Conservation (phyloP, 192 early-diverging fungal genomes). For the Backusella tuberculispora region DNA sequence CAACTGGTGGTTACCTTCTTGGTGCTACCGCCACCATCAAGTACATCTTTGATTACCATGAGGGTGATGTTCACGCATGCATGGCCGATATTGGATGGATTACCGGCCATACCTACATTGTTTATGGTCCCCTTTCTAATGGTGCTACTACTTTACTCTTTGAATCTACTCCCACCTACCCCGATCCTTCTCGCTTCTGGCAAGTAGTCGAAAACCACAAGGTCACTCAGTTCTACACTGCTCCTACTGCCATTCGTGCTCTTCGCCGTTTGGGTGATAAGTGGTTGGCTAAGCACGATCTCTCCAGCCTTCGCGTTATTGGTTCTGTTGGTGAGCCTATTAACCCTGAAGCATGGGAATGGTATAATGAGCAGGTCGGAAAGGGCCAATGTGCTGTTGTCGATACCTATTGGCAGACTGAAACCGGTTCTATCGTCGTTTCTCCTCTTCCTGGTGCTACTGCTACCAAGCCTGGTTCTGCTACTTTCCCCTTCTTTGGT, state of each 20-base stretch:
- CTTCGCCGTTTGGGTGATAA: conserved; percentile 85
- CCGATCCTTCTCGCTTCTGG: conserved; percentile 79
- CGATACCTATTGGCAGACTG: conserved; percentile 95
- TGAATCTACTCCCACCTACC: conserved; percentile 94
- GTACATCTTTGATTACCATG: conserved; percentile 95
- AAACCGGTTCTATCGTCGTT: conserved; percentile 93
- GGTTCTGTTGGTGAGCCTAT: conserved; percentile 98
- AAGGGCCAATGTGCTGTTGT: conserved; percentile 88
- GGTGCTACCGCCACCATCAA: conserved; percentile 86
- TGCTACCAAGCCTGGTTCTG: conserved; percentile 92
- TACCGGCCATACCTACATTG: conserved; percentile 88
- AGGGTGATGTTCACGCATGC: conserved; percentile 87
- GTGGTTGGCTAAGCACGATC: conserved; percentile 75
- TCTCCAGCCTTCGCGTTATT: conserved; percentile 85
- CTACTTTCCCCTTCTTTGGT: conserved; percentile 97
- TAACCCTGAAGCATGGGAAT: conserved; percentile 96
- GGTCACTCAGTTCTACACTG: conserved; percentile 98
- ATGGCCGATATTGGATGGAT: conserved; percentile 95
- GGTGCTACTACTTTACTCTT: conserved; percentile 94
- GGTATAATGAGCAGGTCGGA: conserved; percentile 94
- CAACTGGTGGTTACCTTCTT: conserved; percentile 93
- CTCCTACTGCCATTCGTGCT: conserved; percentile 97
- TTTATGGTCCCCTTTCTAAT: conserved; percentile 88
- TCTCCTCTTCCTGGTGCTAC: conserved; percentile 90
- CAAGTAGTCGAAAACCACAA: conserved; percentile 86